Conservation (phyloP, 345 rosid species). For the Citrus mangshanensis region DNA sequence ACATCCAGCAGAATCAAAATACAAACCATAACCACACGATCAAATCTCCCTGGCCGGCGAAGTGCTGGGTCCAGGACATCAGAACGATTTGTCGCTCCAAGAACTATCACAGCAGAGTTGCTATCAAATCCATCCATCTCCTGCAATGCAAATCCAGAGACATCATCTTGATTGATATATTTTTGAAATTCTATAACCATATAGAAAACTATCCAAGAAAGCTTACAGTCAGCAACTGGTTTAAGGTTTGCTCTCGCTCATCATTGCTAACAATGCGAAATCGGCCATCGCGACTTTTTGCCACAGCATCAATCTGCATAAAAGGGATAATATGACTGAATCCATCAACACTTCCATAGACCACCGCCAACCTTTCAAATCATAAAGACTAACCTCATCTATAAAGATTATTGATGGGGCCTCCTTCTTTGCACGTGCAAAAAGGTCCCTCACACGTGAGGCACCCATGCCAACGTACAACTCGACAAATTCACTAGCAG, state of each 20-base stretch:
- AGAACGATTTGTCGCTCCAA: constrained; percentile 96
- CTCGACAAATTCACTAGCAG: constrained; percentile 97
- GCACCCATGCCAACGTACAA: constrained; percentile 99
- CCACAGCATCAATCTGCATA: constrained; percentile 94
- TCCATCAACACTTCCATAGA: constrained; percentile 1
- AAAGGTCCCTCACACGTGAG: constrained; percentile 94
- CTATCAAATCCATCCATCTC: constrained; percentile 99
- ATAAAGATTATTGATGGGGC: constrained; percentile 96
- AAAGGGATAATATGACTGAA: constrained; percentile 4
- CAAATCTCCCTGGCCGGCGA: constrained; percentile 97
- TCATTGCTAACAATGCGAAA: constrained; percentile 83
- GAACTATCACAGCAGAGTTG: constrained; percentile 91
- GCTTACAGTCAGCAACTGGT: constrained; percentile 91
- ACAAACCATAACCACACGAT: constrained; percentile 89
- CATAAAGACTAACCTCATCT: constrained; percentile 64
- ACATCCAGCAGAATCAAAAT: constrained; percentile 16
- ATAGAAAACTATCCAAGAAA: constrained; percentile 5
- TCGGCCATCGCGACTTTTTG: constrained; percentile 95
- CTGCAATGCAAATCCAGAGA: constrained; percentile 37
- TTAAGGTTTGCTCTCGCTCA: constrained; percentile 97
- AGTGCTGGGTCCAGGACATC: constrained; percentile 97
- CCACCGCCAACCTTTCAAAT: background rate
- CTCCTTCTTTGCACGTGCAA: constrained; percentile 94
- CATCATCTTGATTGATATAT: background rate
- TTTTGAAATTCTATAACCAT: background rate